Evolutionary conservation across 352 stramenopile genomes (phyloP).

Genomic region (Phytophthora crassamura): DNA sequence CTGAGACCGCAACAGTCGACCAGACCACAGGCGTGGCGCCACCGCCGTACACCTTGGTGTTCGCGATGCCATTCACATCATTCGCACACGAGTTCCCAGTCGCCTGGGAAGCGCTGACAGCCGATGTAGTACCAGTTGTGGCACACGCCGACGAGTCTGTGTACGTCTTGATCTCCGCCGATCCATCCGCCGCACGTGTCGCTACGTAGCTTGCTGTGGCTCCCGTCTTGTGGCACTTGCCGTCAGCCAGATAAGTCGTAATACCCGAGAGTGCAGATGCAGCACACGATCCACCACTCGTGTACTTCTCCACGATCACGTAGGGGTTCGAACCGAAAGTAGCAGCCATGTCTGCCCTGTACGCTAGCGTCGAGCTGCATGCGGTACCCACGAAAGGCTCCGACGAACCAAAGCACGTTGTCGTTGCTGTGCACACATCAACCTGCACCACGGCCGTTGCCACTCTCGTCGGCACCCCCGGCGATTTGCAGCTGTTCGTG

Average conservation of each 20-base stretch:
- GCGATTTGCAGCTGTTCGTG: not conserved
- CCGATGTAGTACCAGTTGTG: not conserved
- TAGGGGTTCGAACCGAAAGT: not conserved
- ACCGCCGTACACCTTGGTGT: conserved; percentile 7
- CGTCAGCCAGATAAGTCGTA: too few relatives aligned
- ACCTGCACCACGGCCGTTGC: conserved; percentile 1
- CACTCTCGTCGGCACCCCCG: not conserved
- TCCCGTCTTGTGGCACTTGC: too few relatives aligned
- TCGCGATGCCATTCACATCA: not conserved
- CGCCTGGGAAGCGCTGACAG: conserved; percentile 1
- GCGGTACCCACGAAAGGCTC: not conserved
- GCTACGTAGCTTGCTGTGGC: too few relatives aligned
- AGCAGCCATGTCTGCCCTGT: conserved; percentile 2
- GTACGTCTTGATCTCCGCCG: conserved; percentile 4
- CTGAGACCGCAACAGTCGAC: conserved; percentile 9
- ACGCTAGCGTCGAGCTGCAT: conserved; percentile 12
- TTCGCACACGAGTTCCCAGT: not conserved
- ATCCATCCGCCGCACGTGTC: not conserved
- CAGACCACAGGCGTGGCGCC: not conserved
- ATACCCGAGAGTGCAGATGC: too few relatives aligned
- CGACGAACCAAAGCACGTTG: conserved; percentile 2
- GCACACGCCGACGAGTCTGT: not conserved
- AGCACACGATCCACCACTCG: too few relatives aligned
- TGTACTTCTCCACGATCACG: conserved; percentile 17
- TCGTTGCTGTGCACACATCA: conserved; percentile 3